Conservation (phyloP, 2,329 filamentous ascomycete species). For the Apiospora arundinis region DNA sequence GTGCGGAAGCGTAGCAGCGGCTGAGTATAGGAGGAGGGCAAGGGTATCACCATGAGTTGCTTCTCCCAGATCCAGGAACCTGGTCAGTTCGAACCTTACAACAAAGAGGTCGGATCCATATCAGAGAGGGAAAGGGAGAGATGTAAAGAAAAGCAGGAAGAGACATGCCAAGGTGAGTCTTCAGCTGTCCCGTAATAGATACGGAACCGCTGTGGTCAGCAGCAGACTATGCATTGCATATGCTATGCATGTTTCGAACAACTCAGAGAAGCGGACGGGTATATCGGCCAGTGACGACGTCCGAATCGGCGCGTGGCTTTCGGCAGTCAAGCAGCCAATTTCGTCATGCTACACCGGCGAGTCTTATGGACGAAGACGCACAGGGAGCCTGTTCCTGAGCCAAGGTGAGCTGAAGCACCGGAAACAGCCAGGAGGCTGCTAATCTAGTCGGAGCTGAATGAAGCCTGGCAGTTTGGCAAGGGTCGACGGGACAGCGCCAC, state of each 20-base stretch:
- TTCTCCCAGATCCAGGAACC: background rate
- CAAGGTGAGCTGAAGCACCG: background rate
- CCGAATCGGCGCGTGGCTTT: background rate
- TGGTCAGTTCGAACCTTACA: background rate
- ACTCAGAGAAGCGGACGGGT: background rate
- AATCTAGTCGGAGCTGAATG: background rate
- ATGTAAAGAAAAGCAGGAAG: too few relatives aligned
- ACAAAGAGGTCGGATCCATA: background rate
- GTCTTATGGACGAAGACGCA: background rate
- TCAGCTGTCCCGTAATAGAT: background rate
- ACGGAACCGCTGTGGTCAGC: background rate
- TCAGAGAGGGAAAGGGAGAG: too few relatives aligned
- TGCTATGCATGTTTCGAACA: conserved; percentile 11
- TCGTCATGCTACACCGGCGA: background rate
- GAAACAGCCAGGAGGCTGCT: background rate
- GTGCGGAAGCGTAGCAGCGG: background rate
- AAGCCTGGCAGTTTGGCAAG: background rate
- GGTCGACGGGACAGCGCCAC: background rate
- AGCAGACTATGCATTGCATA: background rate
- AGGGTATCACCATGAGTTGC: background rate
- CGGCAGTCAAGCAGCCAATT: conserved; percentile 11
- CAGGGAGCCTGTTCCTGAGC: background rate
- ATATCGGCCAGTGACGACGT: background rate
- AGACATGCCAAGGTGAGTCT: background rate
- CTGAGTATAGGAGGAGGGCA: background rate